phyloP scores from a whole-genome alignment of 805 yeast genomes.

The Candida sphagnicola region DNA sequence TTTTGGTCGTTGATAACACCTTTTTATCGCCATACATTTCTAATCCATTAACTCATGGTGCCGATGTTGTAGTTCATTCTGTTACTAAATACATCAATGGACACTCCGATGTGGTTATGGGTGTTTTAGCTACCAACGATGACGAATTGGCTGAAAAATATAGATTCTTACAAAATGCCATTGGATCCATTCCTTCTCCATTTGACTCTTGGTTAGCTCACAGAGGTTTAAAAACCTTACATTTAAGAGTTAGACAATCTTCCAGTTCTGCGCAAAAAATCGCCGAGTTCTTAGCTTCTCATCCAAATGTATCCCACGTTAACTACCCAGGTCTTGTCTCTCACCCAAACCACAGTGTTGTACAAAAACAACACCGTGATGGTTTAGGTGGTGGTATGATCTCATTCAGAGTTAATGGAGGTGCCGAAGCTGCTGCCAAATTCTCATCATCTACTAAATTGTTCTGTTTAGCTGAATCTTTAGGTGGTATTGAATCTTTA shows the following conservation, averaged over 20 bases:
- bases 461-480: conserved; percentile 84
- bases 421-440: conserved; percentile 68
- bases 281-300: conserved; percentile 56
- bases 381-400: conserved; percentile 91
- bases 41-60: conserved; percentile 79
- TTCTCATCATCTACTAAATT: conserved; percentile 72
- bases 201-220: conserved; percentile 92
- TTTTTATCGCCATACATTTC: conserved; percentile 84
- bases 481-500: conserved; percentile 86
- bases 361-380: conserved; percentile 72
- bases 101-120: conserved; percentile 88
- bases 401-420: conserved; percentile 82
- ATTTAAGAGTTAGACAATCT: conserved; percentile 72
- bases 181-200: conserved; percentile 87
- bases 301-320: conserved; percentile 57
- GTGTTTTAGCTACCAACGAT: conserved; percentile 70
- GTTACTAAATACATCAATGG: conserved; percentile 91
- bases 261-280: conserved; percentile 61
- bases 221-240: conserved; percentile 85
- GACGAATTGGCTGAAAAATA: conserved; percentile 57
- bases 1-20: conserved; percentile 82
- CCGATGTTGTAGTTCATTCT: conserved; percentile 83
- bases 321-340: conserved; percentile 80
- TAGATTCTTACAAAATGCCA: conserved; percentile 80
- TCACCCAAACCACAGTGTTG: conserved; percentile 61